These are phyloP conservation scores for Colletotrichum trifolii DNA, from an alignment of 2,329 filamentous ascomycete species.

Conservation along the genomic window DNA sequence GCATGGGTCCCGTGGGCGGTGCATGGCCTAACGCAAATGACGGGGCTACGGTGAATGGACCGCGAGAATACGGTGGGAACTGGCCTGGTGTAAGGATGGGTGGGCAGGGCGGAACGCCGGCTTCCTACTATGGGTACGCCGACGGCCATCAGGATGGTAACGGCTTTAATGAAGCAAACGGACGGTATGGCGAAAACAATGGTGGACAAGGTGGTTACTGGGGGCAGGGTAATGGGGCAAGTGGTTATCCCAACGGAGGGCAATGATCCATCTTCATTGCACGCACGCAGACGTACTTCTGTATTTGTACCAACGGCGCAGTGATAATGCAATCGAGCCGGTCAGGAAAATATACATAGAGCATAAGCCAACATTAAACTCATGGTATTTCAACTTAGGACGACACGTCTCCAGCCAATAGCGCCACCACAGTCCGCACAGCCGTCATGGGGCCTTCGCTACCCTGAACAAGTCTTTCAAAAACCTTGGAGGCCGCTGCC, in stretches of 20 bases:
- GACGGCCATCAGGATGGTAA: too few species aligned
- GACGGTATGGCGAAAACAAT: too few species aligned
- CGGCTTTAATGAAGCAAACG: too few species aligned
- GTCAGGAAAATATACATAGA: background rate
- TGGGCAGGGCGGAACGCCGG: background rate
- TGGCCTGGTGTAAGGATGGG: background rate
- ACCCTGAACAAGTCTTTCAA: constrained; percentile 67
- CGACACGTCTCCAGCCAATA: constrained; percentile 61
- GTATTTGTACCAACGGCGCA: background rate
- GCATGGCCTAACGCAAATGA: background rate
- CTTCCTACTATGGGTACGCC: too few species aligned
- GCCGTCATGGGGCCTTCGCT: constrained; percentile 66
- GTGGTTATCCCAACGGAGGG: background rate
- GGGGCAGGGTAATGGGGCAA: background rate
- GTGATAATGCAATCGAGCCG: background rate
- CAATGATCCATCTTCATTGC: background rate
- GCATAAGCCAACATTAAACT: background rate
- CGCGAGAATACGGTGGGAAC: background rate
- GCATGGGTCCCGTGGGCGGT: background rate
- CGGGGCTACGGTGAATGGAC: background rate
- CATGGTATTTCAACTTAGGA: constrained; percentile 15
- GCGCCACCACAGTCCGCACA: constrained; percentile 68
- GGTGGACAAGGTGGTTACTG: background rate
- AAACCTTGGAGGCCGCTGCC: constrained; percentile 68
- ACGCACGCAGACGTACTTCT: background rate